Evolutionary conservation across 2,329 filamentous ascomycete species (phyloP).

Genomic region (Phialemonium atrogriseum): DNA sequence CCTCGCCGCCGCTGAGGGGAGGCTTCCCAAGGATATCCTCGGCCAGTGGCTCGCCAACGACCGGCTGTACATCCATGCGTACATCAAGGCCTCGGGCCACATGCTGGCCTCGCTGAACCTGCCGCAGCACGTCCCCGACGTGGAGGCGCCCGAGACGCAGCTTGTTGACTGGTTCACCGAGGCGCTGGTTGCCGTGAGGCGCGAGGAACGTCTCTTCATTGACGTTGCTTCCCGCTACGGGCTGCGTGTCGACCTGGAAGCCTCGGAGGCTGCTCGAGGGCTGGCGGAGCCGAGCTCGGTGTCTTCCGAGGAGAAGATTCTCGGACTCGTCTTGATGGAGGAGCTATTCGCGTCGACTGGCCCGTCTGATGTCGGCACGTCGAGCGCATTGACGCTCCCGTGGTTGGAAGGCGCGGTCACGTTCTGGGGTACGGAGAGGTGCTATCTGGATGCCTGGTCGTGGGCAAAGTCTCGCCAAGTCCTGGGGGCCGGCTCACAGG

Average conservation of each 20-base stretch:
- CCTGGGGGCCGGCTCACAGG: constrained; percentile 8
- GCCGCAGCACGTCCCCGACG: constrained; percentile 22
- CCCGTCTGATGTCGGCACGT: constrained; percentile 21
- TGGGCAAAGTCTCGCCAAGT: constrained; percentile 29
- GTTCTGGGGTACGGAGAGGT: constrained; percentile 70
- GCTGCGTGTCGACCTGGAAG: constrained; percentile 37
- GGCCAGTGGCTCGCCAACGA: constrained; percentile 65
- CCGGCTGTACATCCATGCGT: constrained; percentile 61
- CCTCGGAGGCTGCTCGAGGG: constrained; percentile 4
- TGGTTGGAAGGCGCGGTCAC: constrained; percentile 61
- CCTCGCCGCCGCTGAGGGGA: constrained; percentile 53
- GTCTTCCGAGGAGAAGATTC: constrained; percentile 21
- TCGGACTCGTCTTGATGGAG: constrained; percentile 29
- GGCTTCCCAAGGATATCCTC: constrained; percentile 45
- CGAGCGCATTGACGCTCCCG: constrained; percentile 23
- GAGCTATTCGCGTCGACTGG: constrained; percentile 46
- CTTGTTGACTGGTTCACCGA: constrained; percentile 56
- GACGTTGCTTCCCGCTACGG: constrained; percentile 53
- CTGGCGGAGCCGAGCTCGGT: background rate
- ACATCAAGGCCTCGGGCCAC: constrained; percentile 59
- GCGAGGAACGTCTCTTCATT: constrained; percentile 61
- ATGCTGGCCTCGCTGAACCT: constrained; percentile 54
- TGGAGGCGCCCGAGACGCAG: constrained; percentile 35
- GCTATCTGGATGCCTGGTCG: constrained; percentile 53
- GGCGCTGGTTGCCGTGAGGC: constrained; percentile 56